Percentiles rank a stretch among this genome's conserved stretches.
Evolutionary conservation across 768 basidiomycete species (phyloP).

Genomic region (Podaxis sp.): DNA sequence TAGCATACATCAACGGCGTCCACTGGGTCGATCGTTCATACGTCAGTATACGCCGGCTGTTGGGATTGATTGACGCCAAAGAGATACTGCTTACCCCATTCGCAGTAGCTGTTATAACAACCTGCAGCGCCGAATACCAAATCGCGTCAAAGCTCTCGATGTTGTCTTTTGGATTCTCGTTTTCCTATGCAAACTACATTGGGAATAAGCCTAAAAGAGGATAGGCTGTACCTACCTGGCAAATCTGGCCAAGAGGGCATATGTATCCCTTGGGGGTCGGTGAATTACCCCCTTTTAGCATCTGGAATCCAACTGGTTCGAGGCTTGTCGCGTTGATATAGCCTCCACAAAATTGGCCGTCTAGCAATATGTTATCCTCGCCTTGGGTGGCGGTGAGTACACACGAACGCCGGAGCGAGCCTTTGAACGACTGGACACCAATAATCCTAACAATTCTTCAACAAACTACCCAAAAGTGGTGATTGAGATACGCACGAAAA

Average conservation of each 20-base stretch:
- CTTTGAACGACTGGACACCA: conserved; percentile 92
- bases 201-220: neutral
- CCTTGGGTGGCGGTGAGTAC: conserved; percentile 54
- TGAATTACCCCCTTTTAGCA: conserved; percentile 25
- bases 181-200: conserved; percentile 40
- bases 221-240: conserved; percentile 49
- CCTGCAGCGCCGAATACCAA: conserved; percentile 76
- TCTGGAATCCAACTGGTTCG: conserved; percentile 35
- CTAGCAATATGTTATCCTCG: conserved; percentile 42
- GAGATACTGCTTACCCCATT: conserved; percentile 55
- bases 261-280: conserved; percentile 73
- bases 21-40: conserved; percentile 41
- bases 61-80: neutral
- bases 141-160: conserved; percentile 89
- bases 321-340: conserved; percentile 63
- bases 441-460: conserved; percentile 57
- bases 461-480: conserved; percentile 5
- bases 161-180: conserved; percentile 60
- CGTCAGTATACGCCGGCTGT: neutral
- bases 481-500: conserved; percentile 66
- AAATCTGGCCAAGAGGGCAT: conserved; percentile 84
- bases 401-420: conserved; percentile 71
- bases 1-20: conserved; percentile 80
- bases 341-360: conserved; percentile 75
- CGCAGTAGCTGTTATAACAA: conserved; percentile 80